phyloP scores from a whole-genome alignment of 148 eudicot species.

The Suaeda aralocaspica region DNA sequence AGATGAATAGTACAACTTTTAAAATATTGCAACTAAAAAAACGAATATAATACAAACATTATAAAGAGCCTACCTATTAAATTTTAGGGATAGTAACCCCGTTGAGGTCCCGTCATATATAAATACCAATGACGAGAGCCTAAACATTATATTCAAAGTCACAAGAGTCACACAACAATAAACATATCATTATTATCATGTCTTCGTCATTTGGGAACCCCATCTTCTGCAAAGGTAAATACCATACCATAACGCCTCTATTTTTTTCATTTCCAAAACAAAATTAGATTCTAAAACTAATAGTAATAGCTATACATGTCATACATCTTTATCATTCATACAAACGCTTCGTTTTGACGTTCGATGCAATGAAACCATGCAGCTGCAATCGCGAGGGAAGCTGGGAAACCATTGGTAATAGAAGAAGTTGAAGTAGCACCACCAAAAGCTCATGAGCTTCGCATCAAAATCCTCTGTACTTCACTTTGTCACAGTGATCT shows the following conservation, averaged over 20 bases:
- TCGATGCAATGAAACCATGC: constrained; percentile 16
- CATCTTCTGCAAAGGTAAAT: constrained; percentile 24
- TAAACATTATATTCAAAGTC: too few species aligned
- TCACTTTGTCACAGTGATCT: constrained; percentile 81
- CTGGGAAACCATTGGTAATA: constrained; percentile 79
- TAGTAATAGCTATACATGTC: too few species aligned
- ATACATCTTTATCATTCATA: background rate
- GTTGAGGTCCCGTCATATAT: too few species aligned
- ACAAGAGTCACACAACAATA: too few species aligned
- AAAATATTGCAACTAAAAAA: too few species aligned
- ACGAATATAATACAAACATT: too few species aligned
- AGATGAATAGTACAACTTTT: too few species aligned
- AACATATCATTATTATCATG: background rate
- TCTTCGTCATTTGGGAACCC: constrained; percentile 4
- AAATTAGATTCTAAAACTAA: too few species aligned
- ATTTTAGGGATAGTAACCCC: too few species aligned
- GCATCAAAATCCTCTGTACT: constrained; percentile 71
- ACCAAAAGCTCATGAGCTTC: constrained; percentile 64
- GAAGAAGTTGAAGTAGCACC: constrained; percentile 76
- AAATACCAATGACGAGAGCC: too few species aligned
- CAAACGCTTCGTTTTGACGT: background rate
- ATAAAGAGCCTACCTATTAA: too few species aligned
- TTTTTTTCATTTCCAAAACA: background rate
- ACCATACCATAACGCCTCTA: background rate
- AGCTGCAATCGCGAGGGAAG: constrained; percentile 73